These are phyloP conservation scores for Boletus edulis DNA, from an alignment of 768 basidiomycete genomes.

Conservation along the genomic window DNA sequence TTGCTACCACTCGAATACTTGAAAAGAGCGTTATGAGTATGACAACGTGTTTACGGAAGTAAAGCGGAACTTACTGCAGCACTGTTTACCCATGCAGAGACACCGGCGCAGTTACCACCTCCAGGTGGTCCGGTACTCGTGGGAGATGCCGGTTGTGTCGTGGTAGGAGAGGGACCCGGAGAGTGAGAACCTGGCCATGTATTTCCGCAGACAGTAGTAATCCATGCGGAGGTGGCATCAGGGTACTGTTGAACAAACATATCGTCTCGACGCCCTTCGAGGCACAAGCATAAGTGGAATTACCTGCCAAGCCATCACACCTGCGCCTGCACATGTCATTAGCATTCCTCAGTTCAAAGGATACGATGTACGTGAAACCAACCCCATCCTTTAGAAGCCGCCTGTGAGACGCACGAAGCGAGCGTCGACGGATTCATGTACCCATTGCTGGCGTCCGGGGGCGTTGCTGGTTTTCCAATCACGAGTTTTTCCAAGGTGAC, in stretches of 20 bases:
- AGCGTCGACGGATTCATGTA: slow-evolving; percentile 56
- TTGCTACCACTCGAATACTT: slow-evolving; percentile 41
- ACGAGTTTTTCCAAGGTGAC: slow-evolving; percentile 63
- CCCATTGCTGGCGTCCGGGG: slow-evolving; percentile 51
- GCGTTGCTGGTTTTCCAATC: slow-evolving; percentile 68
- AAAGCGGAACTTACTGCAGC: slow-evolving; percentile 31
- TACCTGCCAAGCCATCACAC: slow-evolving; percentile 42
- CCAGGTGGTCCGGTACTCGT: slow-evolving; percentile 18
- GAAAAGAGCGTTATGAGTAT: neutral
- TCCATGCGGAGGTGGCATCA: slow-evolving; percentile 38
- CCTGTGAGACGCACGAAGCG: slow-evolving; percentile 59
- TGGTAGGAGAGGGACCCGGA: slow-evolving; percentile 1
- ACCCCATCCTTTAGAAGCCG: slow-evolving; percentile 66
- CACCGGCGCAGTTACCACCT: slow-evolving; percentile 33
- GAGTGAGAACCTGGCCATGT: slow-evolving; percentile 34
- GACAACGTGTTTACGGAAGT: neutral
- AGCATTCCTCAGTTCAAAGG: neutral
- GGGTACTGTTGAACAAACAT: slow-evolving; percentile 31
- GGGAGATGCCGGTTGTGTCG: slow-evolving; percentile 19
- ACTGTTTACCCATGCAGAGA: slow-evolving; percentile 39
- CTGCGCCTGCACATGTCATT: slow-evolving; percentile 26
- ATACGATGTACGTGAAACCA: slow-evolving; percentile 27
- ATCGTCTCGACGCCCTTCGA: neutral
- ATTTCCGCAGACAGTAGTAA: slow-evolving; percentile 34
- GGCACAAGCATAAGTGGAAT: neutral